phyloP scores from a whole-genome alignment of 257 asterid species.

The Anisodus acutangulus region DNA sequence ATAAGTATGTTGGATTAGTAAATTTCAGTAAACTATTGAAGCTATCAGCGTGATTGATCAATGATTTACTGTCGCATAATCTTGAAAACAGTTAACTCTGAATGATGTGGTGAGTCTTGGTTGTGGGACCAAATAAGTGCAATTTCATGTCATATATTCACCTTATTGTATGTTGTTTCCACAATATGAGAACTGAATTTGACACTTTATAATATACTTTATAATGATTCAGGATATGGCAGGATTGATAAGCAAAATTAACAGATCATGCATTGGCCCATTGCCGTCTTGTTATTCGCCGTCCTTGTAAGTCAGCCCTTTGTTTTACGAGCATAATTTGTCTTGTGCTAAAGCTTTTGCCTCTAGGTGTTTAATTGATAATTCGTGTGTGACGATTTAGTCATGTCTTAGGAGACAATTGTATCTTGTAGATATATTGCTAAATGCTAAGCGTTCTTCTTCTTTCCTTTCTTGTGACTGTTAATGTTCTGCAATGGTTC shows the following conservation, averaged over 20 bases:
- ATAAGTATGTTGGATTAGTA: not conserved
- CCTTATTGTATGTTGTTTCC: constrained; percentile 3
- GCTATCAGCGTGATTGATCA: not conserved
- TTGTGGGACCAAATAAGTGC: not conserved
- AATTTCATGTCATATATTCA: not conserved
- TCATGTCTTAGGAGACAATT: not conserved
- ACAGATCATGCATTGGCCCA: constrained; percentile 95
- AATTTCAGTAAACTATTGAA: not conserved
- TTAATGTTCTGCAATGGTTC: not conserved
- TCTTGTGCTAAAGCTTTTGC: not conserved
- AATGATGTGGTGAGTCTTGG: not conserved
- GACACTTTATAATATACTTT: constrained; percentile 8
- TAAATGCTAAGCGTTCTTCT: not conserved
- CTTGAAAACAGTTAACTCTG: not conserved
- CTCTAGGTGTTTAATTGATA: not conserved
- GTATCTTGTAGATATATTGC: not conserved
- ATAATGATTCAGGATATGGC: constrained; percentile 92
- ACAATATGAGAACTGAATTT: constrained; percentile 6
- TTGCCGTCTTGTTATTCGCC: constrained; percentile 97
- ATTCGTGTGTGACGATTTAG: not conserved
- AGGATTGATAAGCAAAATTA: constrained; percentile 93
- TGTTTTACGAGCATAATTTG: not conserved
- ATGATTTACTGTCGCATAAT: not conserved
- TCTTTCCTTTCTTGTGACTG: constrained; percentile 20
- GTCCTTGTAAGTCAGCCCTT: constrained; percentile 65